Percentiles rank a stretch among this genome's conserved stretches.
phyloP scores from a whole-genome alignment of 306 rosid genomes.

The Vigna radiata region DNA sequence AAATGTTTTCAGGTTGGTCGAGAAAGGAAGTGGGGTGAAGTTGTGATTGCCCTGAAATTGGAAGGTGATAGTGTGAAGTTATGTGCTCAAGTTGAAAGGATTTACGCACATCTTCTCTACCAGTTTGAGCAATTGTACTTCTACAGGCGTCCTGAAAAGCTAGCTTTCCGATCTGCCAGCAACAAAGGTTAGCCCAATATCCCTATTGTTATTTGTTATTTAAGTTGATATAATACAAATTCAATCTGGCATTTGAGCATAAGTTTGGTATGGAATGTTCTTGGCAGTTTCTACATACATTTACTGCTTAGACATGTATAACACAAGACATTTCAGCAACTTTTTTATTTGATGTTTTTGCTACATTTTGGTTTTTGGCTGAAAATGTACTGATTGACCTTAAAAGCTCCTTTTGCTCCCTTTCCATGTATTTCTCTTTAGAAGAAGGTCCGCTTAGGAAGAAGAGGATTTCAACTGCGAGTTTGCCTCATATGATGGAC shows the following conservation, averaged over 20 bases:
- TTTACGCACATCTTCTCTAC: conserved; percentile 48
- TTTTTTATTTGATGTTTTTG: conserved; percentile 22
- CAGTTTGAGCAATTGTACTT: conserved; percentile 52
- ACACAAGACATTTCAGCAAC: conserved; percentile 12
- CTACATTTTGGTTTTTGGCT: conserved; percentile 20
- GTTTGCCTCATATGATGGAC: conserved; percentile 21
- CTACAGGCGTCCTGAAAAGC: conserved; percentile 41
- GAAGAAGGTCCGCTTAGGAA: conserved; percentile 32
- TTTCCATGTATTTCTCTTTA: neutral
- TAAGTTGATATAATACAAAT: neutral
- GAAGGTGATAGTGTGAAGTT: conserved; percentile 43
- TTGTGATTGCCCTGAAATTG: conserved; percentile 49
- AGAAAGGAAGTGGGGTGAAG: conserved; percentile 57
- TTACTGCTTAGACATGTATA: neutral
- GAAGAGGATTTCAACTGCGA: conserved; percentile 27
- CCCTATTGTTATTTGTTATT: conserved; percentile 21
- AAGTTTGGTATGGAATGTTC: conserved; percentile 9
- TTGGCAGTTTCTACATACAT: conserved; percentile 18
- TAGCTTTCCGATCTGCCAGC: conserved; percentile 11
- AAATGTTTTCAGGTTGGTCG: conserved; percentile 45
- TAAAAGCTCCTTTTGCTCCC: neutral
- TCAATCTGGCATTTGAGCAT: neutral
- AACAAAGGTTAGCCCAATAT: conserved; percentile 35
- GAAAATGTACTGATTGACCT: conserved; percentile 9
- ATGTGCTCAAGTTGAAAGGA: conserved; percentile 49